Evolutionary conservation across 2,329 filamentous ascomycete genomes (phyloP), one percentile per base, ranked within the genome.

Genomic region (Talaromyces amestolkiae): DNA sequence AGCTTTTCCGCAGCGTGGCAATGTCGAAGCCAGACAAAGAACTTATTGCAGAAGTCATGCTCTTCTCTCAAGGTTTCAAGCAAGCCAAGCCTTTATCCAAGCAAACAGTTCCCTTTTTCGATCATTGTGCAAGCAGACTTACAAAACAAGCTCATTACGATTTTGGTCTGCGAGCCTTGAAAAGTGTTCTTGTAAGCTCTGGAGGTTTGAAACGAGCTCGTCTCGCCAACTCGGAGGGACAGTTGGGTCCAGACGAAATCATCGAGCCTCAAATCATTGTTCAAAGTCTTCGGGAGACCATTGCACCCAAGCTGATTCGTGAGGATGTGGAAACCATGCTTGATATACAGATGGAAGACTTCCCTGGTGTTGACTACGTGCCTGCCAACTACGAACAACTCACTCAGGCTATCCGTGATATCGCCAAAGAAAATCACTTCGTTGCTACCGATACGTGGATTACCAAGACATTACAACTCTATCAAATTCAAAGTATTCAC

Each of bases 21-120:
- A 99, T 99, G 95, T 99, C 95, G 11, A 99, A 98, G 80, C 95
- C 95, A 0, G 96, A 99, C 83, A 99, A 99, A 80, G 96, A 99
- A 79, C 90, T 99, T 65, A 99, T 99, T 79, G 93, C 95, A 41
- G 95, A 99, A 82, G 95, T 99, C 73, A 99, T 99, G 96, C 87
- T 99, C 41, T 99, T 97, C 84, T 99, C 96, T 0, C 95, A 99
- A 78, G 95, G 95, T 74, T 99, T 99, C 84, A 96, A 92, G 73
- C 92, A 97, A 77, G 95, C 95, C 41, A 99, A 98, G 80, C 84
- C 89, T 66, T 84, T 99, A 5, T 97, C 95, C 1, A 95, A 94
- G 75, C 93, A 98, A 72, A 96, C 94, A 0, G 95, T 99, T 27
- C 96, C 95, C 0, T 99, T 99, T 85, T 99, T 99, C 79, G 95